Evolutionary conservation across 257 asterid species (phyloP).

Genomic region (Nicotiana otophora): DNA sequence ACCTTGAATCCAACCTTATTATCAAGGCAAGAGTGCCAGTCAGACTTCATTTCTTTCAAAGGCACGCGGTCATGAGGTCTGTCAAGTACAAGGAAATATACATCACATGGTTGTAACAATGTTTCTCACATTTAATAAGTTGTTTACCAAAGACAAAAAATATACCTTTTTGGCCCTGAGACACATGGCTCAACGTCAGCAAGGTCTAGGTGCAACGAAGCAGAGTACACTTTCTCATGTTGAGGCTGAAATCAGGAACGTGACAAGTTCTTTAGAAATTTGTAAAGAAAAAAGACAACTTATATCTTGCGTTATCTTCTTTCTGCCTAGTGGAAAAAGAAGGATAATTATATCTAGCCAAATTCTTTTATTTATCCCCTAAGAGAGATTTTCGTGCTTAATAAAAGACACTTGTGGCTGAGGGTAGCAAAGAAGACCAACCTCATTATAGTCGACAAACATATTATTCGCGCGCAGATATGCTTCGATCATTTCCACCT

Average conservation of each 20-base stretch:
- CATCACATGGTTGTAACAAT: neutral
- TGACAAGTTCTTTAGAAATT: constrained; percentile 1
- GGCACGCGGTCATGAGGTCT: constrained; percentile 97
- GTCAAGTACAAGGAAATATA: constrained; percentile 14
- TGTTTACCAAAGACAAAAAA: neutral
- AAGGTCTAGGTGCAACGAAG: constrained; percentile 60
- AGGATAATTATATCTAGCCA: neutral
- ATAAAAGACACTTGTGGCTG: neutral
- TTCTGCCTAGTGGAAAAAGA: neutral
- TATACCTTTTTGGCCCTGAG: constrained; percentile 90
- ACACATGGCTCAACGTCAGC: constrained; percentile 77
- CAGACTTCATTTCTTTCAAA: constrained; percentile 82
- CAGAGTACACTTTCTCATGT: constrained; percentile 75
- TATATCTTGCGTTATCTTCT: neutral
- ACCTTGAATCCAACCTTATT: constrained; percentile 95
- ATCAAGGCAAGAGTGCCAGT: constrained; percentile 92
- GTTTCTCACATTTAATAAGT: neutral
- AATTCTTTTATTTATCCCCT: neutral
- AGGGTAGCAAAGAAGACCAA: constrained; percentile 12
- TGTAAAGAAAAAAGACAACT: neutral
- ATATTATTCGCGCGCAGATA: constrained; percentile 89
- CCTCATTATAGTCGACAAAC: constrained; percentile 94
- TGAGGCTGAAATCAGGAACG: constrained; percentile 56
- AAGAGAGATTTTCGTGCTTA: neutral
- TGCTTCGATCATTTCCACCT: constrained; percentile 95